phyloP scores from a whole-genome alignment of 75 land plant species.

The Gnetum montanum region DNA sequence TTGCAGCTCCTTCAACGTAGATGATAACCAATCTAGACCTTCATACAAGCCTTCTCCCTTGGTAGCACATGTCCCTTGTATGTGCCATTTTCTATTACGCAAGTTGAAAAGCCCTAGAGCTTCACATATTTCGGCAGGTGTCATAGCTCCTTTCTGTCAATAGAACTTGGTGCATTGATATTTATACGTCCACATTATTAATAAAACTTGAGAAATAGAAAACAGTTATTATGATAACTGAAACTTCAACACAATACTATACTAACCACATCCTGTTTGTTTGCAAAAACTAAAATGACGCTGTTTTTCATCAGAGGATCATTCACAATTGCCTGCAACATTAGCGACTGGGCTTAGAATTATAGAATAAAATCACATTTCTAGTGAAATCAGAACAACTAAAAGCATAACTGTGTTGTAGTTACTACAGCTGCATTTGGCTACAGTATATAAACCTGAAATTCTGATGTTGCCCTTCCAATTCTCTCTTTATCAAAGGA shows the following conservation, averaged over 20 bases:
- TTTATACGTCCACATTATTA: neutral
- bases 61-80: constrained; percentile 93
- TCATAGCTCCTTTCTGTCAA: constrained; percentile 84
- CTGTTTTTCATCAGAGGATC: constrained; percentile 97
- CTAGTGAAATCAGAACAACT: too few relatives aligned
- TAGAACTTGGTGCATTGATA: neutral
- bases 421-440: too few relatives aligned
- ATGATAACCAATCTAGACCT: constrained; percentile 88
- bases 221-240: neutral
- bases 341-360: too few relatives aligned
- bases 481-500: constrained; percentile 95
- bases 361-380: too few relatives aligned
- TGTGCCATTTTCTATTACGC: constrained; percentile 85
- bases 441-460: constrained; percentile 48
- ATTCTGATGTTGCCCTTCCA: constrained; percentile 78
- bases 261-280: constrained; percentile 95
- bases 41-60: constrained; percentile 94
- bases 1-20: constrained; percentile 74
- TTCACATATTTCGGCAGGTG: constrained; percentile 85
- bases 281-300: constrained; percentile 92
- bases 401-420: too few relatives aligned
- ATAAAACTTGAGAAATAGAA: neutral
- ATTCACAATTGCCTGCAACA: constrained; percentile 75
- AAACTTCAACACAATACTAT: constrained; percentile 2
- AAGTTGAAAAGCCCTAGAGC: constrained; percentile 77